These are phyloP conservation scores for Hypoxylon sp. DNA, from an alignment of 2,329 filamentous ascomycete genomes.

Conservation along the genomic window DNA sequence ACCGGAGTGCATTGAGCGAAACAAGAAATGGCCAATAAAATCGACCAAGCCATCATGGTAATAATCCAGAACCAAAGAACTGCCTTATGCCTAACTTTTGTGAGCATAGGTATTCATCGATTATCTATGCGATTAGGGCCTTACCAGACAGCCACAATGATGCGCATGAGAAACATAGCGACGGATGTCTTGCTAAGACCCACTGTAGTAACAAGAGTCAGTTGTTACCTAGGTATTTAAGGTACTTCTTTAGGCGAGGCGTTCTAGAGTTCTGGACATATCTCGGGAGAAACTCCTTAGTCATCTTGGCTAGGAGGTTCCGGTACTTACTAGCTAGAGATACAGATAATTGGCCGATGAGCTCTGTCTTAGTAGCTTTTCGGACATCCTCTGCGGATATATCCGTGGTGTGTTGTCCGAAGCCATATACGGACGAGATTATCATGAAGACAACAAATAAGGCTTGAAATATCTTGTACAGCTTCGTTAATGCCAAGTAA, in stretches of 20 bases:
- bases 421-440: conserved; percentile 32
- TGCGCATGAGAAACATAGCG: conserved; percentile 43
- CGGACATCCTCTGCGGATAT: conserved; percentile 29
- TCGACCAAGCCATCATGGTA: conserved; percentile 37
- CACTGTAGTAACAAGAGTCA: conserved; percentile 4
- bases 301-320: background rate
- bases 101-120: background rate
- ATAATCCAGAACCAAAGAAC: conserved; percentile 45
- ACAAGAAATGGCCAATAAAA: conserved; percentile 30
- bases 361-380: conserved; percentile 35
- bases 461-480: conserved; percentile 26
- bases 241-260: background rate
- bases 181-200: conserved; percentile 40
- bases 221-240: background rate
- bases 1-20: conserved; percentile 41
- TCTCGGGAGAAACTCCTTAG: background rate
- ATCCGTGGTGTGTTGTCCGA: conserved; percentile 37
- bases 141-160: conserved; percentile 35
- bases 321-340: conserved; percentile 25
- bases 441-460: conserved; percentile 29
- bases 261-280: background rate
- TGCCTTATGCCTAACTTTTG: conserved; percentile 33
- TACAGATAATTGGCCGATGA: conserved; percentile 34
- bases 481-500: background rate
- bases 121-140: background rate